phyloP scores from a whole-genome alignment of 2,329 filamentous ascomycete genomes.

The Colletotrichum viniferum region DNA sequence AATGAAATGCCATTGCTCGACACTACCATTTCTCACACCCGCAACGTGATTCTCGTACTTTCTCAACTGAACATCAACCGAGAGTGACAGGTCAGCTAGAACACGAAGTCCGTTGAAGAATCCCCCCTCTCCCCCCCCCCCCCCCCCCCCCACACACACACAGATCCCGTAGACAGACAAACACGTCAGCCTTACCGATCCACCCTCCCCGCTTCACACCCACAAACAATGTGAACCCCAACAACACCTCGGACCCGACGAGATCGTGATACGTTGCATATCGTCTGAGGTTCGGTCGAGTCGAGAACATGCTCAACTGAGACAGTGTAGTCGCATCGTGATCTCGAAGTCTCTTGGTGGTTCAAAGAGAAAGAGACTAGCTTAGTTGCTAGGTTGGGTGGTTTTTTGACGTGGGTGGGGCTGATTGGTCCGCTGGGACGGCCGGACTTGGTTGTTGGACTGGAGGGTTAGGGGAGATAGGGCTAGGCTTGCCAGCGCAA shows the following conservation, averaged over 20 bases:
- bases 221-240: background rate
- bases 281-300: too few species aligned
- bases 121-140: background rate
- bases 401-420: too few species aligned
- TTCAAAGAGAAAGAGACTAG: too few species aligned
- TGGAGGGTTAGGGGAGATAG: too few species aligned
- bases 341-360: too few species aligned
- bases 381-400: too few species aligned
- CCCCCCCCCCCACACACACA: too few species aligned
- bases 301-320: too few species aligned
- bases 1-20: conserved; percentile 6
- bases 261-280: background rate
- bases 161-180: background rate
- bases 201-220: background rate
- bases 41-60: accelerated
- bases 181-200: background rate
- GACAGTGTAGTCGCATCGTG: too few species aligned
- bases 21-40: accelerated
- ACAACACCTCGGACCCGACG: background rate
- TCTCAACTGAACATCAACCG: background rate
- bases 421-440: too few species aligned
- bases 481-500: too few species aligned
- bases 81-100: background rate
- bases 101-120: background rate
- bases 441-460: too few species aligned